These are phyloP conservation scores for Claviceps fusiformis DNA, from an alignment of 2,329 filamentous ascomycete genomes.

Conservation along the genomic window DNA sequence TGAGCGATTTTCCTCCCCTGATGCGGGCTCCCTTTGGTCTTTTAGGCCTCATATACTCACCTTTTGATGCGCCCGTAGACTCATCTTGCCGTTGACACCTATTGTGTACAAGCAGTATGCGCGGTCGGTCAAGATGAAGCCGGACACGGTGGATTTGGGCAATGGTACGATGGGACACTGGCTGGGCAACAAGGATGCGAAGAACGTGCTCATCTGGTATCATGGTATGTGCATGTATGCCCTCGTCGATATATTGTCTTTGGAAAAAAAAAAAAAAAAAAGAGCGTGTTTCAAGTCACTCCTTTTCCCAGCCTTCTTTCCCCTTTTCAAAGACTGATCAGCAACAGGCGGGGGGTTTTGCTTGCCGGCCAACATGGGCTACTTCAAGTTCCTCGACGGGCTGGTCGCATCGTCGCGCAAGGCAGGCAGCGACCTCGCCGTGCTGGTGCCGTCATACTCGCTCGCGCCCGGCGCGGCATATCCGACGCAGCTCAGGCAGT, in stretches of 20 bases:
- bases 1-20: background rate
- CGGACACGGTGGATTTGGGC: slow-evolving; percentile 9
- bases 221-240: slow-evolving; percentile 7
- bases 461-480: slow-evolving; percentile 10
- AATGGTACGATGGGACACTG: slow-evolving; percentile 11
- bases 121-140: slow-evolving; percentile 4
- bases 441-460: slow-evolving; percentile 10
- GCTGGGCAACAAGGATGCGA: slow-evolving; percentile 10
- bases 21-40: background rate
- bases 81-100: slow-evolving; percentile 9
- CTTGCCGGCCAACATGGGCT: slow-evolving; percentile 10
- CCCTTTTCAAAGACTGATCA: background rate
- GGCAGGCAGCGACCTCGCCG: slow-evolving; percentile 8
- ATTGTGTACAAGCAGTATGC: slow-evolving; percentile 10
- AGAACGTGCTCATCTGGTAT: slow-evolving; percentile 12
- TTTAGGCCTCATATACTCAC: background rate
- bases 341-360: slow-evolving; percentile 11
- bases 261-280: too few species aligned
- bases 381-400: slow-evolving; percentile 9
- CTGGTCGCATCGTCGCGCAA: slow-evolving; percentile 7
- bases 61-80: background rate
- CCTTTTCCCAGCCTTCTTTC: background rate
- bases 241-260: too few species aligned
- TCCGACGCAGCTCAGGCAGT: slow-evolving; percentile 11
- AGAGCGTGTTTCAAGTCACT: too few species aligned